Conservation (phyloP, 352 stramenopile species). For the Thraustochytrium sp. region DNA sequence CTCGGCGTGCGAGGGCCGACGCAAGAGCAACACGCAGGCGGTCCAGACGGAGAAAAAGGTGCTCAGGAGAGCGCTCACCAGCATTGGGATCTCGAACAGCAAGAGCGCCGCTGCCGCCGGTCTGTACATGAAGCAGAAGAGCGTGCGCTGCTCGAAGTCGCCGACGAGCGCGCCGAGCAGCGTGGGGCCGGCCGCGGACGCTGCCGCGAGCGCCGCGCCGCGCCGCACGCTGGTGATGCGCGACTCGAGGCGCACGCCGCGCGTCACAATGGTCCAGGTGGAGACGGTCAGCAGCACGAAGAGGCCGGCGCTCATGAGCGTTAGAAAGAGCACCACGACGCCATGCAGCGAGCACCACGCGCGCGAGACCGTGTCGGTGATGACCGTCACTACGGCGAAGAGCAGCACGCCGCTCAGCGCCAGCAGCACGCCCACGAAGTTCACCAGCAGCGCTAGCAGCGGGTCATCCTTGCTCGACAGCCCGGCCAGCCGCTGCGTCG, state of each 20-base stretch:
- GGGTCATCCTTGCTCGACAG: neutral
- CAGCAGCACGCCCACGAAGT: neutral
- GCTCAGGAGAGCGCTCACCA: neutral
- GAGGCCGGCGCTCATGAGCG: neutral
- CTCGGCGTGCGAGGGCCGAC: neutral
- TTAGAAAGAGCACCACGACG: neutral
- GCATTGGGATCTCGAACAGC: constrained; percentile 24
- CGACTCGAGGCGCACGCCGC: neutral
- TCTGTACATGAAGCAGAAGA: constrained; percentile 40
- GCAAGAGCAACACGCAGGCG: neutral
- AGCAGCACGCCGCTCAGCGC: constrained; percentile 15
- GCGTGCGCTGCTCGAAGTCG: constrained; percentile 26
- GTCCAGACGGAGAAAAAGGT: constrained; percentile 10
- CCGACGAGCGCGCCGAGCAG: neutral
- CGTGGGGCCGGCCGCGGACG: neutral
- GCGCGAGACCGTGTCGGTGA: neutral
- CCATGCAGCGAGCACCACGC: constrained; percentile 12
- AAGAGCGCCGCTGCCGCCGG: neutral
- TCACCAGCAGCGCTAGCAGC: neutral
- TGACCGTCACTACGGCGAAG: neutral
- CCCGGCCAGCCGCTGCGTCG: constrained; percentile 5
- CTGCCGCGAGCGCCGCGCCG: neutral
- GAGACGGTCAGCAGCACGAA: neutral
- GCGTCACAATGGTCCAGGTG: neutral
- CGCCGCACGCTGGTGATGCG: neutral